These are phyloP conservation scores for Candida vartiovaarae DNA, from an alignment of 805 yeast species.

Conservation along the genomic window DNA sequence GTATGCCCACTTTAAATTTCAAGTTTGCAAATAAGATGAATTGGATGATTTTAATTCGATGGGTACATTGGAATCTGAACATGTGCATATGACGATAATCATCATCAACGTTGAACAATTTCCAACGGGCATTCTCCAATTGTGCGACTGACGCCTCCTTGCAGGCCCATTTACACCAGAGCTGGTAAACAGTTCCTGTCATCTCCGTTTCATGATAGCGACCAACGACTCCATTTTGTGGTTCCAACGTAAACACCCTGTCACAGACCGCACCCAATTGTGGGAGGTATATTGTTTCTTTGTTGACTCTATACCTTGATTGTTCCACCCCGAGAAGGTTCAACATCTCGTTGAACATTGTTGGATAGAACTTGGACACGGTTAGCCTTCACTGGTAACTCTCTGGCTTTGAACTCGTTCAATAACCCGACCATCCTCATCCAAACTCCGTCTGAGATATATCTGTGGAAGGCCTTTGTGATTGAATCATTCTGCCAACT, in stretches of 20 bases:
- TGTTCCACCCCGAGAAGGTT: not conserved
- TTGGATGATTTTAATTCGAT: not conserved
- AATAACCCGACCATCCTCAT: not conserved
- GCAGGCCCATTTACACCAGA: not conserved
- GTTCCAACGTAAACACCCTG: not conserved
- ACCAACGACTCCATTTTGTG: not conserved
- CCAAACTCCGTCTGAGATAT: not conserved
- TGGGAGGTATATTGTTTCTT: not conserved
- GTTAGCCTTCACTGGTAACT: not conserved
- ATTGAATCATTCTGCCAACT: not conserved
- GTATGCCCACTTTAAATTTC: not conserved
- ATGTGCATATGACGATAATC: not conserved
- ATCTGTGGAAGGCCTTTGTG: not conserved
- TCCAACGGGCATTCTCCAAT: not conserved
- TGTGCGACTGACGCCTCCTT: not conserved
- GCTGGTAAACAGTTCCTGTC: not conserved
- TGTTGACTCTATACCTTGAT: too few species aligned
- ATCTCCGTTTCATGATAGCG: constrained; percentile 1
- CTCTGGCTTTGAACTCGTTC: not conserved
- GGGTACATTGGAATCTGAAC: constrained; percentile 1
- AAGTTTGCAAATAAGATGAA: not conserved
- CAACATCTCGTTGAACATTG: not conserved
- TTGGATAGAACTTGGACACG: not conserved
- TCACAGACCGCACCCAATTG: not conserved
- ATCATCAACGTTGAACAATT: not conserved